A percentile compares a stretch with the other conserved stretches of the same genome.
phyloP scores from a whole-genome alignment of 139 green algal species.

The Picochlorum sp. region DNA sequence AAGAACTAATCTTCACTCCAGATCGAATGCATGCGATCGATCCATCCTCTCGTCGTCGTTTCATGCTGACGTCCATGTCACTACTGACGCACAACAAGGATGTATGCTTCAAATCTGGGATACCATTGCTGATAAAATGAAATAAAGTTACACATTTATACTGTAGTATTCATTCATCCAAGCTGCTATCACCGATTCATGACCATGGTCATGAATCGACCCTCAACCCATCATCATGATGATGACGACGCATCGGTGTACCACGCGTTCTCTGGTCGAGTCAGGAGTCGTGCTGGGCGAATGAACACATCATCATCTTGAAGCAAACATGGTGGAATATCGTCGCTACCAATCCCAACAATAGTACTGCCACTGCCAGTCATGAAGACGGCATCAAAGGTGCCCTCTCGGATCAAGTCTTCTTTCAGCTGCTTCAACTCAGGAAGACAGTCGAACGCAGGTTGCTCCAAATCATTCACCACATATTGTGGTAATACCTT shows the following conservation, averaged over 20 bases:
- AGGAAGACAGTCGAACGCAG: slow-evolving; percentile 85
- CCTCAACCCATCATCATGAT: no score
- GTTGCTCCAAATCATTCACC: slow-evolving; percentile 91
- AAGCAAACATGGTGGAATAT: slow-evolving; percentile 46
- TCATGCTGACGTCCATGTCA: no score
- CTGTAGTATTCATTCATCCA: no score
- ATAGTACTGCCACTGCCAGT: slow-evolving; percentile 89
- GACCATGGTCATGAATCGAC: no score
- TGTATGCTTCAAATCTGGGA: no score
- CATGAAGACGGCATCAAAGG: slow-evolving; percentile 90
- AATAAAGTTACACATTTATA: no score
- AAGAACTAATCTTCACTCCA: no score
- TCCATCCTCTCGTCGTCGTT: no score
- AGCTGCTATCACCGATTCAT: no score
- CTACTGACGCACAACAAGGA: no score
- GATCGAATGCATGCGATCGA: no score
- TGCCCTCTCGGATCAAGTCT: slow-evolving; percentile 39
- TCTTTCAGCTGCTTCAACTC: slow-evolving; percentile 74
- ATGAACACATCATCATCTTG: slow-evolving; percentile 62
- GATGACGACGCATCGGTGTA: slow-evolving; percentile 27
- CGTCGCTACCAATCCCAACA: slow-evolving; percentile 59
- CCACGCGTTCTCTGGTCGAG: slow-evolving; percentile 52
- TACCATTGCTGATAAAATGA: no score
- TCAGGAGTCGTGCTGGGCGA: slow-evolving; percentile 62
- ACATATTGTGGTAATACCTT: slow-evolving; percentile 44